Conservation (phyloP, 1,284 basidiomycete genomes). For the Trametes hirsuta region DNA sequence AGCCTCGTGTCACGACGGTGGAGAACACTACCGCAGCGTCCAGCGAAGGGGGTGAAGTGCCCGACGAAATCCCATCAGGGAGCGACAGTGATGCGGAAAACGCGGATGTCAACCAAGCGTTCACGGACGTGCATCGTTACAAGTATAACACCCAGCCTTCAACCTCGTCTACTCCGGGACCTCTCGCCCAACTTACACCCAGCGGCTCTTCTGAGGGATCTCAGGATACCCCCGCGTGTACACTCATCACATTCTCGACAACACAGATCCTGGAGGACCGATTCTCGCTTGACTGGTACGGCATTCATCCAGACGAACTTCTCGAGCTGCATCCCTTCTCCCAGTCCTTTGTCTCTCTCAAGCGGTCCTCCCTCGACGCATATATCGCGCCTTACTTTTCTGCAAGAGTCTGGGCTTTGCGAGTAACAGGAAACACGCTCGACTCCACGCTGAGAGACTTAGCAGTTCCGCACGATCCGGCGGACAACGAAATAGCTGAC, state of each 20-base stretch:
- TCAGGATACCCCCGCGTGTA: conserved; percentile 32
- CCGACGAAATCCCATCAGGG: not conserved
- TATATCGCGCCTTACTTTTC: conserved; percentile 75
- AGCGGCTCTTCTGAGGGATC: not conserved
- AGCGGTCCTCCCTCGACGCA: conserved; percentile 42
- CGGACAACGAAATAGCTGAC: conserved; percentile 19
- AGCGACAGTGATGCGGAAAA: not conserved
- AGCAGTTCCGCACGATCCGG: conserved; percentile 12
- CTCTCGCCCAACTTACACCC: conserved; percentile 10
- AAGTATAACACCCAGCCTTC: conserved; percentile 24
- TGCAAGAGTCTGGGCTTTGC: conserved; percentile 56
- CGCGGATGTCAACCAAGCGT: conserved; percentile 16
- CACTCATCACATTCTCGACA: conserved; percentile 64
- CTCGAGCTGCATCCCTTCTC: conserved; percentile 59
- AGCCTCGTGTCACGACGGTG: not conserved
- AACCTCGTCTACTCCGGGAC: conserved; percentile 20
- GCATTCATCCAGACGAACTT: conserved; percentile 60
- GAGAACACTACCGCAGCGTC: not conserved
- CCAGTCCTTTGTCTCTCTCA: conserved; percentile 45
- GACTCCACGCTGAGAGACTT: conserved; percentile 22
- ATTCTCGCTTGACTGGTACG: conserved; percentile 56
- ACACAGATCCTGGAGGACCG: conserved; percentile 71
- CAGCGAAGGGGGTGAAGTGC: conserved; percentile 1
- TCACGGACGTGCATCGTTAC: conserved; percentile 21
- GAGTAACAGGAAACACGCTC: conserved; percentile 42